Evolutionary conservation across 495 filamentous ascomycete species (phyloP).

Genomic region (Astrothelium macrocarpum): DNA sequence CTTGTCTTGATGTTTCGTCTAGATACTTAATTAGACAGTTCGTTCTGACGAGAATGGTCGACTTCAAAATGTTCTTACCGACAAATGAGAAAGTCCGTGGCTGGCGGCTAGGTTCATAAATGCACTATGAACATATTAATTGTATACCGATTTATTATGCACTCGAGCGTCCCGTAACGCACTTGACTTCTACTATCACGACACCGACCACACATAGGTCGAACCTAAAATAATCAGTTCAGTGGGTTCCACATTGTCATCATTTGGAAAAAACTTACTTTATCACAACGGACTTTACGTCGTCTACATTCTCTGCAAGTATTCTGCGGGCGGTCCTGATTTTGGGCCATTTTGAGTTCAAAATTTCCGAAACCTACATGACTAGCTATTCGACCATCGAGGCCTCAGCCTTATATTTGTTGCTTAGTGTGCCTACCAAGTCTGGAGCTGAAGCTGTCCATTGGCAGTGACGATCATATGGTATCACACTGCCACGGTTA

Average conservation of each 20-base stretch:
- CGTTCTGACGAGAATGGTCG: too few relatives aligned
- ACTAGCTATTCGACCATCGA: not conserved
- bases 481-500: not conserved
- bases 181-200: slow-evolving; percentile 1
- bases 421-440: not conserved
- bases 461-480: not conserved
- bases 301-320: not conserved
- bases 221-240: not conserved
- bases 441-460: not conserved
- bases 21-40: not conserved
- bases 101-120: not conserved
- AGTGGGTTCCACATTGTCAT: too few relatives aligned
- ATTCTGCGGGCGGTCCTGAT: not conserved
- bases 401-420: slow-evolving; percentile 2
- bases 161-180: not conserved
- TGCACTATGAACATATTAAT: not conserved
- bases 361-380: not conserved
- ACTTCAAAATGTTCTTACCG: not conserved
- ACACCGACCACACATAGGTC: not conserved
- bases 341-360: not conserved
- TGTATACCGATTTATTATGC: not conserved
- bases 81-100: not conserved
- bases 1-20: not conserved
- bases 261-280: not conserved
- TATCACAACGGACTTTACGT: not conserved